A percentile compares a stretch with the other conserved stretches of the same genome.
Evolutionary conservation across 306 rosid genomes (phyloP).

Genomic region (Acacia melanoxylon): DNA sequence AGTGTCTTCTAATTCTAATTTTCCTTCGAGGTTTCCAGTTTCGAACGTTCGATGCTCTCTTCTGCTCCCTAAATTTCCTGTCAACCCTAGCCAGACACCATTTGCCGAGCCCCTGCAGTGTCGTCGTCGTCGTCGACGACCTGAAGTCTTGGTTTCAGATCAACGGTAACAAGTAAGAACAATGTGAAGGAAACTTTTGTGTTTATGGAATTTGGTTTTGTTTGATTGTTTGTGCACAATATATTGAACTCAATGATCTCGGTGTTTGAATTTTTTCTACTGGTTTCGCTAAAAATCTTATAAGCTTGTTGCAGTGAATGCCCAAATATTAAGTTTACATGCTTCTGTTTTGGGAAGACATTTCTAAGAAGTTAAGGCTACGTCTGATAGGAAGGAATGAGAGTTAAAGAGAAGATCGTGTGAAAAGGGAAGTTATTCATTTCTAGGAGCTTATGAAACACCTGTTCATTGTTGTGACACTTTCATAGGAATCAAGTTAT

Average conservation of each 20-base stretch:
- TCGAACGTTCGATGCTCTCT: neutral
- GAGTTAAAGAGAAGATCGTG: neutral
- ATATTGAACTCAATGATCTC: neutral
- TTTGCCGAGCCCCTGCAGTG: neutral
- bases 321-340: neutral
- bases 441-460: neutral
- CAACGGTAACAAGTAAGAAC: constrained; percentile 71
- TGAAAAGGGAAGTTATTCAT: neutral
- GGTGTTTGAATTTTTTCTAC: neutral
- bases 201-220: neutral
- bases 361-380: neutral
- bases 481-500: neutral
- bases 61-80: neutral
- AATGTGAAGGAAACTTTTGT: neutral
- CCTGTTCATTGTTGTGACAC: neutral
- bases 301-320: neutral
- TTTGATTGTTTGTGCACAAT: neutral
- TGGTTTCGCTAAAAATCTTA: neutral
- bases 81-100: neutral
- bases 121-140: neutral
- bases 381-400: neutral
- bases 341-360: neutral
- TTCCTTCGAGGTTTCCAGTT: neutral
- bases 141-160: constrained; percentile 60
- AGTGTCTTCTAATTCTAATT: neutral